Percentiles rank a stretch among this genome's conserved stretches.
phyloP scores from a whole-genome alignment of 345 rosid genomes.

The Eutrema heterophyllum region DNA sequence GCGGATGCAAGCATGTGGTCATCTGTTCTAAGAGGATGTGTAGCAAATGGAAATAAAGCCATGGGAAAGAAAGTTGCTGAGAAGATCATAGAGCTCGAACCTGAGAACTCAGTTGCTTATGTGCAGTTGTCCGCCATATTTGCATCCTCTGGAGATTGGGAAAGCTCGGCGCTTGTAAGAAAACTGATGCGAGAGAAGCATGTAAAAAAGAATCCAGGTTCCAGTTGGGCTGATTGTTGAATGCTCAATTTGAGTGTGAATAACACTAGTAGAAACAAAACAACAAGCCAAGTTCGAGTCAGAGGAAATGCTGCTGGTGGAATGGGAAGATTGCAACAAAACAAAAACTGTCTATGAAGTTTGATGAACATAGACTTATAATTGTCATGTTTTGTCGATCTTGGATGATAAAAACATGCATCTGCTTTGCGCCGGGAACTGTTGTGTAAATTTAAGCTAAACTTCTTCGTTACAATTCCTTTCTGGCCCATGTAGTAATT shows the following conservation, averaged over 20 bases:
- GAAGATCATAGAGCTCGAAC: constrained; percentile 54
- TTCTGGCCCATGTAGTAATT: no score
- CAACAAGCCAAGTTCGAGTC: neutral
- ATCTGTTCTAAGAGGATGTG: constrained; percentile 72
- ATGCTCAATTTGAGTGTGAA: neutral
- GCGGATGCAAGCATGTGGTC: constrained; percentile 75
- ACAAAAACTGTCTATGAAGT: neutral
- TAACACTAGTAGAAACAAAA: neutral
- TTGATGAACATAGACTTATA: neutral
- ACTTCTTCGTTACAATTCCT: no score
- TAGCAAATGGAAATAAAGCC: constrained; percentile 54
- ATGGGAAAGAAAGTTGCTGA: constrained; percentile 70
- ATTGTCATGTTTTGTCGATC: neutral
- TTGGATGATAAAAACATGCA: no score
- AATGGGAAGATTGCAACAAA: neutral
- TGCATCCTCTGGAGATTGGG: constrained; percentile 81
- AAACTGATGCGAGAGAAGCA: constrained; percentile 12
- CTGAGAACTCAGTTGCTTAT: constrained; percentile 69
- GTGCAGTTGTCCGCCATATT: constrained; percentile 61
- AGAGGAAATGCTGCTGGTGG: neutral
- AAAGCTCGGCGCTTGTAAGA: constrained; percentile 56
- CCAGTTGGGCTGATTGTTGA: constrained; percentile 28
- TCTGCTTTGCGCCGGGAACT: no score
- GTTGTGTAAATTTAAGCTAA: no score
- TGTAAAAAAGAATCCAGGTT: constrained; percentile 21